Percentiles rank a stretch among this genome's conserved stretches.
Evolutionary conservation across 495 filamentous ascomycete genomes (phyloP).

Genomic region (Penicillium macrosclerotiorum): DNA sequence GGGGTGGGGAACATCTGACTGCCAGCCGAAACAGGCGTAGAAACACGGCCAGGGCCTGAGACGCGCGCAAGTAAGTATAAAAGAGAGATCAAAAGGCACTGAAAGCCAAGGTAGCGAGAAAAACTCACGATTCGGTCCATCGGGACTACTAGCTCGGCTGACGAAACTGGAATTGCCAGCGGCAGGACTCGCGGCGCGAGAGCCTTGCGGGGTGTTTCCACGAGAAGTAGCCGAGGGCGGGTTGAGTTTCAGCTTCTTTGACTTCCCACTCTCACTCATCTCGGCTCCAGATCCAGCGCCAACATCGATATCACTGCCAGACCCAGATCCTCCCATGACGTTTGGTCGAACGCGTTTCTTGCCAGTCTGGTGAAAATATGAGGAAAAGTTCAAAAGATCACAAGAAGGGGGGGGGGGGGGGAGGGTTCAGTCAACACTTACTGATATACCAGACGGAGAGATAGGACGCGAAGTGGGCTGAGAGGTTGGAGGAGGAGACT

Average conservation of each 20-base stretch:
- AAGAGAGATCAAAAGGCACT: no score
- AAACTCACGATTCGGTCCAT: conserved; percentile 32
- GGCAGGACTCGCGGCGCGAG: conserved; percentile 52
- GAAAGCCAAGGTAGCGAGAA: background rate
- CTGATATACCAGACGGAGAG: conserved; percentile 42
- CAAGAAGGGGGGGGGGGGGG: background rate
- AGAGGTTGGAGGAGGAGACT: conserved; percentile 44
- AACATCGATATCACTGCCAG: conserved; percentile 77
- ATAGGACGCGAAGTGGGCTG: conserved; percentile 57
- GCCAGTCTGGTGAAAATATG: conserved; percentile 26
- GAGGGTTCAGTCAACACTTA: no score
- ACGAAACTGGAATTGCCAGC: conserved; percentile 29
- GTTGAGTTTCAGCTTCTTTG: conserved; percentile 66
- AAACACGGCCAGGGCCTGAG: conserved; percentile 30
- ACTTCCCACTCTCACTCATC: conserved; percentile 69
- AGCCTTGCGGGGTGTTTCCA: conserved; percentile 54
- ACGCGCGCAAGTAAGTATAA: conserved; percentile 5
- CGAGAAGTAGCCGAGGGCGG: conserved; percentile 46
- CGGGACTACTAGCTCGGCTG: conserved; percentile 42
- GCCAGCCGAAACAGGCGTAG: conserved; percentile 31
- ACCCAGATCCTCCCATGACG: conserved; percentile 49
- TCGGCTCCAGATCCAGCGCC: conserved; percentile 64
- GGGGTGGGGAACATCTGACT: conserved; percentile 51
- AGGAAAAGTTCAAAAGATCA: conserved; percentile 9
- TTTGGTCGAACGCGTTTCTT: conserved; percentile 47